phyloP scores from a whole-genome alignment of 192 early-diverging fungal genomes.

The Entomortierella parvispora region DNA sequence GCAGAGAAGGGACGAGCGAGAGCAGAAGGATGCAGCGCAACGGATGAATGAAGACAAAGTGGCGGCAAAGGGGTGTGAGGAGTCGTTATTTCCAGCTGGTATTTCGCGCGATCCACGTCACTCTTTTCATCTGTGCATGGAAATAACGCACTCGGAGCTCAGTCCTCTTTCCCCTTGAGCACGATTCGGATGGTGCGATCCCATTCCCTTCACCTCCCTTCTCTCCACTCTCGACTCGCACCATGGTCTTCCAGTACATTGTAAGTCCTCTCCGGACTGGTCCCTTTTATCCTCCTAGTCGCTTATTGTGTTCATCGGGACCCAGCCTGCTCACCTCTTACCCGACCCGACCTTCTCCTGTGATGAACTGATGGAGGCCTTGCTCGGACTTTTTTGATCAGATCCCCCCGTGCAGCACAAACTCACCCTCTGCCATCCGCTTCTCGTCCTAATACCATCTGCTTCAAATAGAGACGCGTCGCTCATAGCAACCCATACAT shows the following conservation, averaged over 20 bases:
- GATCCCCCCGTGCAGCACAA: too few species aligned
- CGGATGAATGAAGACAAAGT: background rate
- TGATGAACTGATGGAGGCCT: too few species aligned
- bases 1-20: background rate
- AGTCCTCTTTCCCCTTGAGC: background rate
- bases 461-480: slow-evolving; percentile 19
- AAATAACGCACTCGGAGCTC: background rate
- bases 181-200: background rate
- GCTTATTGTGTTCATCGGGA: too few species aligned
- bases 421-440: background rate
- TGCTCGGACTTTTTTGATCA: too few species aligned
- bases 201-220: background rate
- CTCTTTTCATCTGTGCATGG: background rate
- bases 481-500: slow-evolving; percentile 46
- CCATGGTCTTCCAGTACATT: slow-evolving; percentile 52
- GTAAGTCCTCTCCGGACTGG: slow-evolving; percentile 34
- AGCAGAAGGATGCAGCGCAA: background rate
- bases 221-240: background rate
- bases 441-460: background rate
- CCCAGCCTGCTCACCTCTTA: too few species aligned
- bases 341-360: too few species aligned
- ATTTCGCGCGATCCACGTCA: background rate
- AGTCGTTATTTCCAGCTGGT: background rate
- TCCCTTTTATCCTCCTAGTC: too few species aligned
- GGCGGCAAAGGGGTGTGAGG: background rate